A percentile compares a stretch with the other conserved stretches of the same genome.
Evolutionary conservation across 2,329 filamentous ascomycete species (phyloP).

Genomic region (Xenoacremonium recifei): DNA sequence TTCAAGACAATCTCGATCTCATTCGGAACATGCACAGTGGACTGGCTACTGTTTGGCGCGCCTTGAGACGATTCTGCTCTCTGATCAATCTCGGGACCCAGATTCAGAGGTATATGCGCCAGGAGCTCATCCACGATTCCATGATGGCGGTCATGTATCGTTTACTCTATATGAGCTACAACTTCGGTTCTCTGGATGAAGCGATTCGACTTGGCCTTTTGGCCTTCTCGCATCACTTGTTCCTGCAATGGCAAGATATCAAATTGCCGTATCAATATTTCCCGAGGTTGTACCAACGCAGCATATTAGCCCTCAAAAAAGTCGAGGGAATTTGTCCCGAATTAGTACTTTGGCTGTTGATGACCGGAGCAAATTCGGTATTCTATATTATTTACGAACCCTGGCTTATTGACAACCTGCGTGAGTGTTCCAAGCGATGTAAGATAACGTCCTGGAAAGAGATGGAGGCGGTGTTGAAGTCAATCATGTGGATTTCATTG

Average conservation of each 20-base stretch:
- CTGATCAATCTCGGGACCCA: constrained; percentile 24
- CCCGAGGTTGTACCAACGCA: neutral
- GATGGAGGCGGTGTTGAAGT: constrained; percentile 4
- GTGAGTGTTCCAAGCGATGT: neutral
- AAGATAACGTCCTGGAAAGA: constrained; percentile 4
- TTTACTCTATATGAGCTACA: constrained; percentile 33
- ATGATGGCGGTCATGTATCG: constrained; percentile 42
- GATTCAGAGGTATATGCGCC: constrained; percentile 12
- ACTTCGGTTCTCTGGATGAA: constrained; percentile 29
- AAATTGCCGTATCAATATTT: constrained; percentile 3
- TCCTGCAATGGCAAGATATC: constrained; percentile 36
- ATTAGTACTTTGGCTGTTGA: constrained; percentile 8
- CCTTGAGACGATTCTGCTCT: constrained; percentile 22
- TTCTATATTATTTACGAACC: constrained; percentile 1
- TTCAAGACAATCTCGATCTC: neutral
- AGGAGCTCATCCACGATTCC: constrained; percentile 19
- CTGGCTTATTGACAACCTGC: constrained; percentile 1
- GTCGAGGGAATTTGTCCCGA: neutral
- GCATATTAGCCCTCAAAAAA: neutral
- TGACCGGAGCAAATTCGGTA: constrained; percentile 3
- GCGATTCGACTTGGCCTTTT: constrained; percentile 38
- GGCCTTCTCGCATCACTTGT: constrained; percentile 36
- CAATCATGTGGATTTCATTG: constrained; percentile 5
- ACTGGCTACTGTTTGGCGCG: constrained; percentile 19
- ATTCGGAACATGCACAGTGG: constrained; percentile 10